Base-by-base conservation (phyloP, 371 early-diverging fungal species). In the Mucor piriformis region DNA sequence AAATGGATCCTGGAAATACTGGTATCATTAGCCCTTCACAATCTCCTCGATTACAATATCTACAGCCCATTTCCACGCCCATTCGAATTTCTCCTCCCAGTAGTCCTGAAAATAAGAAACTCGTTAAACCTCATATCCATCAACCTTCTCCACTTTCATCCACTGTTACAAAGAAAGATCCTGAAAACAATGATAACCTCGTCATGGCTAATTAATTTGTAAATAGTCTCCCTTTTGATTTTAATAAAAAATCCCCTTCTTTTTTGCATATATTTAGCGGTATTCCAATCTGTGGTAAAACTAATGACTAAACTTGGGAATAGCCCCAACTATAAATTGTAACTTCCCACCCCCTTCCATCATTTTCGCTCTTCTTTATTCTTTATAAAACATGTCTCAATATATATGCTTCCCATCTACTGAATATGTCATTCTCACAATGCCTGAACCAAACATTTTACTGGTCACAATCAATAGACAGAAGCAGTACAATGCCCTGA, bases 381-480 rank as follows among this genome's bases (percentile, higher is more conserved):
- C n/a, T n/a, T n/a, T n/a, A n/a, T n/a, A n/a, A n/a, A n/a, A n/a
- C 15, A 53, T 34, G 47, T 18, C 48, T 16, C 21, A 16, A 8
- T 11, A 34, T 8, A 61, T 69, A 15, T 55, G 61, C 59, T 64
- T 75, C 0, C 81, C 81, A 27, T 51, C 61, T n/a, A 65, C 77
- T 11, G 49, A 74, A 50, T 72, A 58, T 34, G 56, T 65, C 6
- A 10, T 76, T 20, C 58, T 81, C 24, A 61, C 73, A 13, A 46
- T 63, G 12, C 77, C 79, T 21, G 66, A 67, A 34, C 67, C 73
- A 47, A 73, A 76, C 63, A 59, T 78, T 6, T 59, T 81, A 20
- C 53, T 81, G 34, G 66, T 81, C 43, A 81, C 79, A 10, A 76
- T 81, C 43, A 76, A 81, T 50, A 68, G 79, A 54, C 75, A 64